Conservation (phyloP, 2,329 filamentous ascomycete genomes). For the Aspergillus sp. region DNA sequence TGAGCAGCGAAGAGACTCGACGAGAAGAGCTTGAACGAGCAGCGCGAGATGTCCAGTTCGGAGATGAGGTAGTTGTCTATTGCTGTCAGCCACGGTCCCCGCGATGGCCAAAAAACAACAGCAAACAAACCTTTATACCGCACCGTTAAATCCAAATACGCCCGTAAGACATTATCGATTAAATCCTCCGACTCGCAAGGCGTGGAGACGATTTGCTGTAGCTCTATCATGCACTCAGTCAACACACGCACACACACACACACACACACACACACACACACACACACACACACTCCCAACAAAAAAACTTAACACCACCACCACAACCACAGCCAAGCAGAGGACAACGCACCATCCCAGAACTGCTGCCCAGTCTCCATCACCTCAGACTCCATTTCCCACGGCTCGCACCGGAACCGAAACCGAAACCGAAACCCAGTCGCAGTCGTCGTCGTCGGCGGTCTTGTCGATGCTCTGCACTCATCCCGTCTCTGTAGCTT, state of each 20-base stretch:
- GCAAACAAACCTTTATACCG: conserved; percentile 50
- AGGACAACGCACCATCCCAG: conserved; percentile 64
- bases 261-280: background rate
- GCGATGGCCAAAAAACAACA: background rate
- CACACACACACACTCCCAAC: background rate
- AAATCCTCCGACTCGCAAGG: conserved; percentile 53
- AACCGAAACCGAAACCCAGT: too few relatives aligned
- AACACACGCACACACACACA: conserved; percentile 1
- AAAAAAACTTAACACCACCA: conserved; percentile 1
- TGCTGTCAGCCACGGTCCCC: conserved; percentile 9
- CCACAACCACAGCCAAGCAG: background rate
- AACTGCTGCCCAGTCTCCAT: conserved; percentile 76
- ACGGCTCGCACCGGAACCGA: conserved; percentile 16
- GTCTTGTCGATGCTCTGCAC: conserved; percentile 23
- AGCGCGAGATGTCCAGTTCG: conserved; percentile 71
- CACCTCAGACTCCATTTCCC: conserved; percentile 60
- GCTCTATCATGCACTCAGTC: conserved; percentile 41
- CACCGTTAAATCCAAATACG: conserved; percentile 72
- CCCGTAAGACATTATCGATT: conserved; percentile 78
- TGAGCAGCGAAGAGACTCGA: conserved; percentile 67
- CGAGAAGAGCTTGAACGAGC: conserved; percentile 68
- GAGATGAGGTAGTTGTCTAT: conserved; percentile 62
- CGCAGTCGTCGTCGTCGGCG: conserved; percentile 28
- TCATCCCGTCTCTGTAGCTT: conserved; percentile 24
- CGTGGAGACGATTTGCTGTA: conserved; percentile 56